Evolutionary conservation across 1,284 basidiomycete species (phyloP).

Genomic region (Cutaneotrichosporon sp.): DNA sequence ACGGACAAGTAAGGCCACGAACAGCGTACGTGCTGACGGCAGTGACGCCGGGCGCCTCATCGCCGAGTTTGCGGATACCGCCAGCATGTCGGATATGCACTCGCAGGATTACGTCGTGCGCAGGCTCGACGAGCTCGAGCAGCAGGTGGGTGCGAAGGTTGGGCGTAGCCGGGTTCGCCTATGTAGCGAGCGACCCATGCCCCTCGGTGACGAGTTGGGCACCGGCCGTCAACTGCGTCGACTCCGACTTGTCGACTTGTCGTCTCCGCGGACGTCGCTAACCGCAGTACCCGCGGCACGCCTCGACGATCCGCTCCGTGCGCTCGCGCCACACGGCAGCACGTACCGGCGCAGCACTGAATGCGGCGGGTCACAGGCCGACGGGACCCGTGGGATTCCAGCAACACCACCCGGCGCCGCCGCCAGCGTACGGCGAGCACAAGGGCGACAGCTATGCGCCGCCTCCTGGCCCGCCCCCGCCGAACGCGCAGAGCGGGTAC

Average conservation of each 20-base stretch:
- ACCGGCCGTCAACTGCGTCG: no score
- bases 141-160: slow-evolving; percentile 4
- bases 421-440: neutral
- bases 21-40: neutral
- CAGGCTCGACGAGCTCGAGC: slow-evolving; percentile 4
- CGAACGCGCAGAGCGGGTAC: neutral
- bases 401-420: neutral
- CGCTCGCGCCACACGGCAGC: neutral
- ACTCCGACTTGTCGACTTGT: no score
- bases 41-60: neutral
- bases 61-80: neutral
- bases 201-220: no score
- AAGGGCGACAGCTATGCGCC: neutral
- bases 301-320: neutral
- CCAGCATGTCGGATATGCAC: slow-evolving; percentile 2
- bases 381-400: neutral
- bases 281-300: slow-evolving; percentile 1
- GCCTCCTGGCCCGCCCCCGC: neutral
- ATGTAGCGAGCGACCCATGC: no score
- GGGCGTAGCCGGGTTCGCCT: no score
- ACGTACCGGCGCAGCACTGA: neutral
- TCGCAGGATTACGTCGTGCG: slow-evolving; percentile 1
- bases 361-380: neutral
- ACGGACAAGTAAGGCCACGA: neutral
- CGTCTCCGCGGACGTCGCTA: neutral